Base-by-base conservation (phyloP, 78 protist species). In the Emiliania huxleyi region DNA sequence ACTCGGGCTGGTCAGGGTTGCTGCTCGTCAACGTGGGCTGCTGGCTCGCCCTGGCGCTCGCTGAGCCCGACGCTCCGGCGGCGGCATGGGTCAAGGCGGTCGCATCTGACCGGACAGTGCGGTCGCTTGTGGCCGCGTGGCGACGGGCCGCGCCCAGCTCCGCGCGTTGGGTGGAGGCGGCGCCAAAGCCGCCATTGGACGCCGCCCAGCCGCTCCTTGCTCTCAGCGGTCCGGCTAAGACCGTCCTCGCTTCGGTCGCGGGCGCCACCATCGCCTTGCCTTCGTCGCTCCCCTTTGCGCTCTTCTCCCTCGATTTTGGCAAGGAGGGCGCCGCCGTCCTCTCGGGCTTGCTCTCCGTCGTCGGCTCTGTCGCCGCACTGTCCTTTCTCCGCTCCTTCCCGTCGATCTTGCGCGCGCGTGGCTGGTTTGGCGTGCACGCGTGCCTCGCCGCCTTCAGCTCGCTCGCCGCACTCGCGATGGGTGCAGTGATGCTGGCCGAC, bases 291-390 rank as follows among this genome's bases (percentile, higher is more conserved):
- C 89, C 89, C 35, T 44, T 44, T 23, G 89, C 89, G 22, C 0
- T 81, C 40, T 81, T 81, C 89, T 3, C 49, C 33, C 52, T 81
- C 49, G 89, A 81, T 38, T 81, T 81, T 26, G 89, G 89, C 89
- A 81, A 81, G 89, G 89, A 81, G 55, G 89, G 89, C 38, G 89
- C 89, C 21, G 89, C 89, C 19, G 19, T 44, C 40, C 49, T 81
- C 56, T 11, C 40, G 21, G 0, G 56, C 21, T 19, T 81, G 29
- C 89, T 81, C 26, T 44, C 52, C 4, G 56, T 38, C 49, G 38
- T 42, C 35, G 89, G 56, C 56, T 23, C 5, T 25, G 38, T 29
- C 37, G 0, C 89, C 40, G 6, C 89, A 4, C 12, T 44, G 38
- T 3, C 6, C 89, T 81, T 81, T 56, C 3, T 29, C 2, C 49